These are phyloP conservation scores for Chrysoporthe cubensis DNA, from an alignment of 2,329 filamentous ascomycete genomes.

Conservation along the genomic window DNA sequence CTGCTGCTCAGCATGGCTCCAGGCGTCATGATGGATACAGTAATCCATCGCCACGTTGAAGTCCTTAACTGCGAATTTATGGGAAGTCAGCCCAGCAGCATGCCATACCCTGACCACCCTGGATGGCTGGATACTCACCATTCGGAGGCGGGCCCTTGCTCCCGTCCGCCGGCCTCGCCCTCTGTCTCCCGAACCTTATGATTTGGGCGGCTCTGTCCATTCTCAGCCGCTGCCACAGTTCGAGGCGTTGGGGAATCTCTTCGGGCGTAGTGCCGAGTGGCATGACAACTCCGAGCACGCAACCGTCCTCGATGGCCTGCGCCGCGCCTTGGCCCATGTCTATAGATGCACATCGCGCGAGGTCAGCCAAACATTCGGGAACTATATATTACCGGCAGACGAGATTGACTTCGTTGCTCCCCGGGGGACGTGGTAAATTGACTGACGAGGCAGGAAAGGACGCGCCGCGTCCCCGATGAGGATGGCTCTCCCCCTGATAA, in stretches of 20 bases:
- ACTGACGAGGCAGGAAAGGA: constrained; percentile 33
- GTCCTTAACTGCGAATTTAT: constrained; percentile 7
- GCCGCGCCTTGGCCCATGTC: constrained; percentile 29
- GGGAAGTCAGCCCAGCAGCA: neutral
- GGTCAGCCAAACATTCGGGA: neutral
- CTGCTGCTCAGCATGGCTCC: constrained; percentile 21
- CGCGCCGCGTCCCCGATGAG: constrained; percentile 34
- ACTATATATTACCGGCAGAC: neutral
- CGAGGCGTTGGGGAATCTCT: constrained; percentile 12
- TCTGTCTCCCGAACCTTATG: constrained; percentile 12
- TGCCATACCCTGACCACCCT: no score
- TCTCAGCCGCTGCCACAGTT: constrained; percentile 23
- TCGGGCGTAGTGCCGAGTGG: constrained; percentile 15
- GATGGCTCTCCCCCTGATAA: constrained; percentile 32
- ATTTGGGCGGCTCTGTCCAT: constrained; percentile 18
- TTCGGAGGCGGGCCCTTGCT: constrained; percentile 12
- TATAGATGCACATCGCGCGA: neutral
- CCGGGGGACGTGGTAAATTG: neutral
- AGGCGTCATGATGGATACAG: constrained; percentile 24
- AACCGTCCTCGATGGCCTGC: constrained; percentile 26
- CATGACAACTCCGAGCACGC: constrained; percentile 18
- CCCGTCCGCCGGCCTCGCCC: constrained; percentile 8
- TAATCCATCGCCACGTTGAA: constrained; percentile 17
- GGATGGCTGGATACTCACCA: neutral
- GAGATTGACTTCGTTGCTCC: constrained; percentile 1